Evolutionary conservation across 768 basidiomycete species (phyloP), one percentile per base, ranked within the genome.

Genomic region (Kwoniella heveanensis): DNA sequence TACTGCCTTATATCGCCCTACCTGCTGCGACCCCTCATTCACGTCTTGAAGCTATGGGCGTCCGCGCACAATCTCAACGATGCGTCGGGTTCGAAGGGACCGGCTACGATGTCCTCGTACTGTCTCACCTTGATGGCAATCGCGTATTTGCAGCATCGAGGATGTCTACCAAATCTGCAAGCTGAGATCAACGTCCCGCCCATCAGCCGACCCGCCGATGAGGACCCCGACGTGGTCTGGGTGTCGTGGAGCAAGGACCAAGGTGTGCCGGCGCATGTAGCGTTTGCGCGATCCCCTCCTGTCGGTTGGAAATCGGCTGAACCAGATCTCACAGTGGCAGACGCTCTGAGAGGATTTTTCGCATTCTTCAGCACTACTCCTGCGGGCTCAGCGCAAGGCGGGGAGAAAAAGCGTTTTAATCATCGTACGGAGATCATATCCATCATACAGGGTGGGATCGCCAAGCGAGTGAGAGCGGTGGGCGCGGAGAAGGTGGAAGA

Each of bases 291-390:
- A 0, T 27, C 26, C 6, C 60, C 69, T 6, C 65, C 69, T 1
- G 22, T 32, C 1, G 67, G 49, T 6, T 72, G 72, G 71, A 60
- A 44, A 55, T 57, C 69, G 1, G 10, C 44, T 15, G 55, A 69
- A 19, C 66, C 67, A 13, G 44, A 66, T 26, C 44, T 73, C 21
- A 71, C 67, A 0, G 71, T 64, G 8, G 57, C 69, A 1, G 66
- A 77, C n/a, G 76, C 73, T 32, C 48, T 77, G 15, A 57, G 63
- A 32, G 78, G 74, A 10, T 79, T 79, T 61, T 79, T 79, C 54
- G 25, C 60, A 0, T 76, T 62, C 50, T 77, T 72, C 61, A 49
- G 62, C 13, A 17, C 51, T 19, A 62, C 59, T 17, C 26, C 24
- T 9, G 36, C 50, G 5, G n/a, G 17, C 12, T 49, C 47, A 2